Conservation (phyloP, 306 rosid species). For the Phaseolus lunatus region DNA sequence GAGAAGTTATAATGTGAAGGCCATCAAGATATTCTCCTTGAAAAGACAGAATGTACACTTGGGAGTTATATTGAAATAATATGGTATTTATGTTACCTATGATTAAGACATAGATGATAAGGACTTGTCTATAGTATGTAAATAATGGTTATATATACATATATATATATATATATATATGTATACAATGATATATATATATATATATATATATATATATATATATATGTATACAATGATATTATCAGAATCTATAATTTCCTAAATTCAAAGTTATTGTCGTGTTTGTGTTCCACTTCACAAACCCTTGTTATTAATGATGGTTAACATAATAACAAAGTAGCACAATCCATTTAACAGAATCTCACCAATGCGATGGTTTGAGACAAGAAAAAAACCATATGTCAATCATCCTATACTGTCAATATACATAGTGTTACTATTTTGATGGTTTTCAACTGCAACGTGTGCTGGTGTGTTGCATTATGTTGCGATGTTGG, state of each 20-base stretch:
- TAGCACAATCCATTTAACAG: not conserved
- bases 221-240: not conserved
- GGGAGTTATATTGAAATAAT: not conserved
- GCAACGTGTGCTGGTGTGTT: too few species aligned
- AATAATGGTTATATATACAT: not conserved
- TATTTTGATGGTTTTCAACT: not conserved
- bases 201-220: too few species aligned
- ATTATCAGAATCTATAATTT: not conserved
- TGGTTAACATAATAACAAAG: not conserved
- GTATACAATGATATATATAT: not conserved
- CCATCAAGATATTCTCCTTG: slow-evolving; percentile 25
- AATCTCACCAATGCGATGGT: too few species aligned
- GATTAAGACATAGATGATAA: slow-evolving; percentile 26
- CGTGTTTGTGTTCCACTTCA: not conserved
- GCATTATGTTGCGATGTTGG: not conserved
- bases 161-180: too few species aligned
- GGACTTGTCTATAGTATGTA: not conserved
- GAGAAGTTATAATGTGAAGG: not conserved
- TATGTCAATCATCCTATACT: not conserved
- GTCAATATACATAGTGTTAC: not conserved
- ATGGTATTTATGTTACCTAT: slow-evolving; percentile 20
- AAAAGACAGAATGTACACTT: slow-evolving; percentile 25
- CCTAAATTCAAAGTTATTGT: not conserved
- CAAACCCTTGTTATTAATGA: not conserved
- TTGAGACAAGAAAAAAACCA: not conserved